Conservation (phyloP, 495 filamentous ascomycete genomes). For the Clavariopsis aquatica region DNA sequence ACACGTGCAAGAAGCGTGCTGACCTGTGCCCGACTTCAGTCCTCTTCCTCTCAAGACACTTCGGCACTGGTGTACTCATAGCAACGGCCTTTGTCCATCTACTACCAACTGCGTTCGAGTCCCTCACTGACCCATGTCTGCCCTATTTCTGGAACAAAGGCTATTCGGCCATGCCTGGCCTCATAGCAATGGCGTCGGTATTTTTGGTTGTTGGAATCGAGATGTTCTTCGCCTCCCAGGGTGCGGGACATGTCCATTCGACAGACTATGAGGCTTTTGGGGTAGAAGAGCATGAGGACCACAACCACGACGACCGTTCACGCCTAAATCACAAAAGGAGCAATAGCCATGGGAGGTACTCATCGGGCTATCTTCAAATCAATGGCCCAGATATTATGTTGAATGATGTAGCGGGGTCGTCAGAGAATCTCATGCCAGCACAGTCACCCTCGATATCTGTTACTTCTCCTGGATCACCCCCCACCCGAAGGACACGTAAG, state of each 20-base stretch:
- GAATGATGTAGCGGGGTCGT: conserved; percentile 24
- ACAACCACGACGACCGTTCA: conserved; percentile 2
- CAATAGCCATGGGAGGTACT: conserved; percentile 39
- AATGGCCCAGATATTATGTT: conserved; percentile 32
- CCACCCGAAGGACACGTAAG: neutral
- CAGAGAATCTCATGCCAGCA: conserved; percentile 25
- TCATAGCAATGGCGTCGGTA: conserved; percentile 47
- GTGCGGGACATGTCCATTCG: conserved; percentile 44
- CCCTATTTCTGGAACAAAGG: conserved; percentile 50
- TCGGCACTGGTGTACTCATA: conserved; percentile 54
- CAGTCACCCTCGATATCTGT: conserved; percentile 25
- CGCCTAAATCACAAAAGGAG: conserved; percentile 22
- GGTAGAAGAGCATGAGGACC: conserved; percentile 2
- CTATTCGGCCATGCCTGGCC: conserved; percentile 50
- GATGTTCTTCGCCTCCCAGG: conserved; percentile 50
- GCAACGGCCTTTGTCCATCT: conserved; percentile 54
- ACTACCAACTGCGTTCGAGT: conserved; percentile 49
- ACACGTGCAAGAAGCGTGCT: neutral
- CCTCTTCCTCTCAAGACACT: conserved; percentile 52
- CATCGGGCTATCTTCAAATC: conserved; percentile 17
- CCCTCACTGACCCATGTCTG: conserved; percentile 50
- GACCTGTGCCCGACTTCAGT: conserved; percentile 20
- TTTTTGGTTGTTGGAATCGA: conserved; percentile 51
- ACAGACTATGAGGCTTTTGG: conserved; percentile 35
- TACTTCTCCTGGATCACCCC: conserved; percentile 1